phyloP scores from a whole-genome alignment of 352 stramenopile species.

The Phytophthora colocasiae region DNA sequence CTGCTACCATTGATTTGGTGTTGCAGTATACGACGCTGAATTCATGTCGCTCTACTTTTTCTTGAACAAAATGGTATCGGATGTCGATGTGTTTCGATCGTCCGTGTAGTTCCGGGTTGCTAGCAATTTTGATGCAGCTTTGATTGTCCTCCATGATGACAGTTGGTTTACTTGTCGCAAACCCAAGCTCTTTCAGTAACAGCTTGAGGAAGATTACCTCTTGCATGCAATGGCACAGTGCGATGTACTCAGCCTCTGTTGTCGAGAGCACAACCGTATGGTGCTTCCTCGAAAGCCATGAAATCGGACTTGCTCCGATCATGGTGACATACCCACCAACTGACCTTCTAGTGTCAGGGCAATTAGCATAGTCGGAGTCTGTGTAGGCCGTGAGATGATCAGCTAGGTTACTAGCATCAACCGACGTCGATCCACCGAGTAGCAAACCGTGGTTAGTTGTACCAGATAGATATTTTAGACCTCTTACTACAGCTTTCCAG shows the following conservation, averaged over 20 bases:
- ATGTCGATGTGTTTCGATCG: not conserved
- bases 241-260: slow-evolving; percentile 31
- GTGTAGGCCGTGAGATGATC: too few relatives aligned
- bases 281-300: not conserved
- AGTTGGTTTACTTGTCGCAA: not conserved
- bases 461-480: too few relatives aligned
- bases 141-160: not conserved
- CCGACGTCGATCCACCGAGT: too few relatives aligned
- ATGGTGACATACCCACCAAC: not conserved
- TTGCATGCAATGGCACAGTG: slow-evolving; percentile 33
- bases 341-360: slow-evolving; percentile 8
- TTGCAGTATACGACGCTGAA: too few relatives aligned
- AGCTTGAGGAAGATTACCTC: not conserved
- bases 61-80: not conserved
- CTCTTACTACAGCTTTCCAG: too few relatives aligned
- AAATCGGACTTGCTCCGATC: not conserved
- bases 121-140: not conserved
- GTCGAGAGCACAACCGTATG: slow-evolving; percentile 36
- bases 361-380: slow-evolving; percentile 44
- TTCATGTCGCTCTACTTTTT: not conserved
- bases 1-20: too few relatives aligned
- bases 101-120: not conserved
- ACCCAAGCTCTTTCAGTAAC: not conserved
- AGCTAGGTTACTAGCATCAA: too few relatives aligned
- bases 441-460: too few relatives aligned